Base-by-base conservation (phyloP, 2,329 filamentous ascomycete genomes). In the Tolypocladium tropicale region DNA sequence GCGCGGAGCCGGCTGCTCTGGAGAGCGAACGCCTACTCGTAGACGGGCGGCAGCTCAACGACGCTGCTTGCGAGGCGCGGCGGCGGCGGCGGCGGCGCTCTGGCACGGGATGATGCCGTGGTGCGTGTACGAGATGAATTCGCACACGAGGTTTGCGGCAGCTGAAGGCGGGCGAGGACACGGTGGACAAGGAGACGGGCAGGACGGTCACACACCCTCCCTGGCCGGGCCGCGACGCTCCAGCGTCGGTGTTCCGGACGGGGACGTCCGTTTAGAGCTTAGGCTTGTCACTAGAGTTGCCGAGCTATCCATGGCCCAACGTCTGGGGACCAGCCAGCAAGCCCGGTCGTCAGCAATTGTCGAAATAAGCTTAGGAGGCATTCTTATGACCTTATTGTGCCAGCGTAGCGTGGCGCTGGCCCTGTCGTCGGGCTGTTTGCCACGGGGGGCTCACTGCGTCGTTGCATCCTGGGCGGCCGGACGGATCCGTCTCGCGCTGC, bases 311-410 rank as follows among this genome's bases (percentile, higher is more conserved):
- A 57, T 54, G 25, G 48, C 55, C n/a, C 7, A 46, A 55, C 43
- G 53, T 51, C 37, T 57, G 53, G 30, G 56, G 57, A 37, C 52
- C 43, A 52, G 25, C 59, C 55, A 18, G 56, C 59, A 48, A 58
- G 54, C 43, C 60, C 53, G 49, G 53, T 57, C 55, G 53, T 55
- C 51, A 59, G 52, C 53, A 43, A 36, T 32, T 49, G 12, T 52
- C 46, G 25, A 60, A 57, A 57, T 57, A 61, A 61, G 59, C 59
- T 61, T 61, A 61, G 57, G 56, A 56, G 30, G 39, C 25, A 54
- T 49, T 49, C 54, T 55, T 56, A 51, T 53, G 18, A 56, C 52
- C 53, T 56, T 55, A 54, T 50, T 56, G 34, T 54, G 54, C 53
- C 54, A 52, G 43, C 37, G 21, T 37, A 14, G 25, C 23, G 32